Conservation (phyloP, 164 flowering plant species). For the Berberis vulgaris region DNA sequence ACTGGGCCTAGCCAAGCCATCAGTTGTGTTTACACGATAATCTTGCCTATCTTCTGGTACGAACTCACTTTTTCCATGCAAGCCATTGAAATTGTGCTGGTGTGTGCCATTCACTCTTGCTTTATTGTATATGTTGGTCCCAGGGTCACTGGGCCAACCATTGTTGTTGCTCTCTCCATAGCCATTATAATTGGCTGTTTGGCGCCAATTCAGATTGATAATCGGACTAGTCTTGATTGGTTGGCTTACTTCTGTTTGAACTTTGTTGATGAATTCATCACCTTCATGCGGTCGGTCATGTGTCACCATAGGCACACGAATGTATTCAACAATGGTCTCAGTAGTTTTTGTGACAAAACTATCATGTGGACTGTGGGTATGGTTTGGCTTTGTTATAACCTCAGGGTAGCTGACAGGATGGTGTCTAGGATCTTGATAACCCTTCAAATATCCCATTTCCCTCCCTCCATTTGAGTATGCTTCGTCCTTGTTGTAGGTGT, state of each 20-base stretch:
- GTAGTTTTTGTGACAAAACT: conserved; percentile 4
- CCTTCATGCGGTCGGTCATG: too few species aligned
- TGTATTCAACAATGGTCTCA: conserved; percentile 14
- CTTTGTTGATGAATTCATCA: conserved; percentile 6
- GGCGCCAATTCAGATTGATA: conserved; percentile 15
- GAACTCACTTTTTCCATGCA: not conserved
- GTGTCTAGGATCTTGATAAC: conserved; percentile 15
- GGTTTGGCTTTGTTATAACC: not conserved
- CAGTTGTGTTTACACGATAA: not conserved
- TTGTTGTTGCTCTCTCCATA: not conserved
- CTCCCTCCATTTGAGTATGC: conserved; percentile 9
- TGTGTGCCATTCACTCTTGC: not conserved
- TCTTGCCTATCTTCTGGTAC: not conserved
- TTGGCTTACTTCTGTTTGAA: conserved; percentile 21
- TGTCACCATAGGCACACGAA: conserved; percentile 9
- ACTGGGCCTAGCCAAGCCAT: not conserved
- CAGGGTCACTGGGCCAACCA: not conserved
- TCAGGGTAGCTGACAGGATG: conserved; percentile 13
- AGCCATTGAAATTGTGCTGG: not conserved
- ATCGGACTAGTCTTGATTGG: conserved; percentile 6
- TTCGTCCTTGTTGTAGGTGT: conserved; percentile 4
- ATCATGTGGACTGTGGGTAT: not conserved
- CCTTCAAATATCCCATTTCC: conserved; percentile 6
- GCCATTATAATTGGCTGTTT: not conserved
- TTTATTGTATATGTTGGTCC: conserved; percentile 4